These are phyloP conservation scores for Obelidium mucronatum DNA, from an alignment of 192 early-diverging fungal genomes.

Conservation along the genomic window DNA sequence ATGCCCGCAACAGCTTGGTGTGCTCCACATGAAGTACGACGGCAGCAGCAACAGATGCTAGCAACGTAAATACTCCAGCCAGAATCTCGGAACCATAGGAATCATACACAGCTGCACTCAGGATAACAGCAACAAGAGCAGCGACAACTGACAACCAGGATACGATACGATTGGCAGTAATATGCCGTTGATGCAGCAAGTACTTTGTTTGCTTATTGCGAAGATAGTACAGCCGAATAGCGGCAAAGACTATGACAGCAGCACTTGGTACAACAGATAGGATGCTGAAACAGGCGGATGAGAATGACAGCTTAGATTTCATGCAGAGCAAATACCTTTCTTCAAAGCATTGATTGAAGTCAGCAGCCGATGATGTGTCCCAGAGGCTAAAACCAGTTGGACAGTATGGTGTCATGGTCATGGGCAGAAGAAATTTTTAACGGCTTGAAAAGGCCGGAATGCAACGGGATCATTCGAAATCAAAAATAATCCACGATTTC, in stretches of 20 bases:
- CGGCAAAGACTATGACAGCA: conserved; percentile 20
- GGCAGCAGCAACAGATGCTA: not conserved
- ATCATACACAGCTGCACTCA: not conserved
- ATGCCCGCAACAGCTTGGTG: conserved; percentile 24
- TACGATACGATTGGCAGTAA: conserved; percentile 7
- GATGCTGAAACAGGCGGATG: not conserved
- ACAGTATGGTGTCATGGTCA: too few relatives aligned
- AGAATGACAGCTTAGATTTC: not conserved
- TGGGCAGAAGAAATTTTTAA: too few relatives aligned
- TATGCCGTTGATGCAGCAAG: conserved; percentile 3
- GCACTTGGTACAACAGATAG: not conserved
- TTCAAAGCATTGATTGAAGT: conserved; percentile 31
- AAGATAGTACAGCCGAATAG: conserved; percentile 12
- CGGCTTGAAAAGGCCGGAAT: too few relatives aligned
- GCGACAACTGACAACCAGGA: not conserved
- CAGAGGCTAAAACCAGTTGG: conserved; percentile 6
- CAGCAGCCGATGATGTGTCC: conserved; percentile 11
- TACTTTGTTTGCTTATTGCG: not conserved
- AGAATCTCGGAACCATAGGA: conserved; percentile 14
- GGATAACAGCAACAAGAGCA: not conserved
- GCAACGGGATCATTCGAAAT: too few relatives aligned
- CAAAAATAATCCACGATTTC: too few relatives aligned
- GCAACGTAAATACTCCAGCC: not conserved
- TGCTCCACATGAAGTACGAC: conserved; percentile 32
- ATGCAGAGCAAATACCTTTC: conserved; percentile 17